A percentile compares a stretch with the other conserved stretches of the same genome.
phyloP scores from a whole-genome alignment of 2,329 filamentous ascomycete species.

The Metarhizium rileyi region DNA sequence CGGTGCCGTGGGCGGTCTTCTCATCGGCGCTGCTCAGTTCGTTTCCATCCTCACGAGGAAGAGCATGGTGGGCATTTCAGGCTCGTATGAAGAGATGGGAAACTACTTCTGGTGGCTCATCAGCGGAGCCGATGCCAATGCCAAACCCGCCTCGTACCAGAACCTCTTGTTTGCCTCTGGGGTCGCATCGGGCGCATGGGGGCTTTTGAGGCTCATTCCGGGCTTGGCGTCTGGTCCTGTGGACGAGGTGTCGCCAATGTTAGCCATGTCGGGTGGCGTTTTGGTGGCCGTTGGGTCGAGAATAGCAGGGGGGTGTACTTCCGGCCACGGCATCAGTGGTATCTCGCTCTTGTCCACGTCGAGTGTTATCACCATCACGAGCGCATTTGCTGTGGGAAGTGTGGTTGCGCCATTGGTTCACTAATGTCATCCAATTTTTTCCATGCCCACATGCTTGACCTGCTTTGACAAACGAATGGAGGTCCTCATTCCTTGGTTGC shows the following conservation, averaged over 20 bases:
- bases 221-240: slow-evolving; percentile 15
- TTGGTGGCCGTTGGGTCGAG: slow-evolving; percentile 50
- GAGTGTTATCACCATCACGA: slow-evolving; percentile 50
- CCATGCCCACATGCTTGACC: too few relatives aligned
- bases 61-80: slow-evolving; percentile 50
- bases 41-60: slow-evolving; percentile 43
- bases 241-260: slow-evolving; percentile 23
- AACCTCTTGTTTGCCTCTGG: slow-evolving; percentile 44
- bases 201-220: slow-evolving; percentile 24
- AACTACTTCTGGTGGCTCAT: slow-evolving; percentile 39
- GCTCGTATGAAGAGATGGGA: slow-evolving; percentile 51
- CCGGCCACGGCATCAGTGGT: slow-evolving; percentile 60
- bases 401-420: slow-evolving; percentile 19
- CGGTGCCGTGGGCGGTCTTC: slow-evolving; percentile 44
- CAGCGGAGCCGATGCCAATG: slow-evolving; percentile 15
- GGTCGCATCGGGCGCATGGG: slow-evolving; percentile 36
- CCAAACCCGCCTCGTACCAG: slow-evolving; percentile 25
- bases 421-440: slow-evolving; percentile 5
- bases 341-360: slow-evolving; percentile 52
- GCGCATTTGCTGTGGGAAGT: slow-evolving; percentile 45
- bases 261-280: slow-evolving; percentile 43
- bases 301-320: slow-evolving; percentile 57
- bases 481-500: not conserved
- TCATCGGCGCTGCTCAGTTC: slow-evolving; percentile 49
- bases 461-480: not conserved